Percentiles rank a stretch among this genome's conserved stretches.
Evolutionary conservation across 2,329 filamentous ascomycete species (phyloP).

Genomic region (Penicillium sp.): DNA sequence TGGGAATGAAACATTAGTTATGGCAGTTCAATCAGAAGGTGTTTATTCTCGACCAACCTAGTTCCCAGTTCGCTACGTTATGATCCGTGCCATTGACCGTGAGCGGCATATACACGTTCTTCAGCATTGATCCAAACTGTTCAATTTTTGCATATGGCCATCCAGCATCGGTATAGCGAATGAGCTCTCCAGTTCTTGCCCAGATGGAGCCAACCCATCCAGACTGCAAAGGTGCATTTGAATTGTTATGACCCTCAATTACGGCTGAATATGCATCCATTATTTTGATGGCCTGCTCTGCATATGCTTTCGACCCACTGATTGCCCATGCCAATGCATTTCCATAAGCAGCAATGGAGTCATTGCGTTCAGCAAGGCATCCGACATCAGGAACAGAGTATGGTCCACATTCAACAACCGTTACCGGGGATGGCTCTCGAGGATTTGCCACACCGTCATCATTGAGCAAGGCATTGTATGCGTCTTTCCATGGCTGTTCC

Average conservation of each 20-base stretch:
- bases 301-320: slow-evolving; percentile 24
- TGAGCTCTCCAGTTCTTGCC: slow-evolving; percentile 34
- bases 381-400: slow-evolving; percentile 31
- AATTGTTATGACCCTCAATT: slow-evolving; percentile 29
- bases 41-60: slow-evolving; percentile 16
- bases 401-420: slow-evolving; percentile 31
- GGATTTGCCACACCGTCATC: neutral
- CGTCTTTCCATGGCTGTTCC: slow-evolving; percentile 1
- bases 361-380: slow-evolving; percentile 32
- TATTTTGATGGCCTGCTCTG: slow-evolving; percentile 29
- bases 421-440: slow-evolving; percentile 6
- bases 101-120: slow-evolving; percentile 31
- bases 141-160: slow-evolving; percentile 25
- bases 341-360: slow-evolving; percentile 33
- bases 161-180: slow-evolving; percentile 28
- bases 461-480: neutral
- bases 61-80: slow-evolving; percentile 32
- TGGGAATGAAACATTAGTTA: neutral
- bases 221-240: slow-evolving; percentile 35
- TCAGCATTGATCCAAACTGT: slow-evolving; percentile 30
- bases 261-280: slow-evolving; percentile 34
- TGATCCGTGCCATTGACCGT: slow-evolving; percentile 16
- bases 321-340: slow-evolving; percentile 33
- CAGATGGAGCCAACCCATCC: slow-evolving; percentile 34
- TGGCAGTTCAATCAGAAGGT: neutral